Conservation (phyloP, 2,329 filamentous ascomycete species). For the Beauveria pseudobassiana region DNA sequence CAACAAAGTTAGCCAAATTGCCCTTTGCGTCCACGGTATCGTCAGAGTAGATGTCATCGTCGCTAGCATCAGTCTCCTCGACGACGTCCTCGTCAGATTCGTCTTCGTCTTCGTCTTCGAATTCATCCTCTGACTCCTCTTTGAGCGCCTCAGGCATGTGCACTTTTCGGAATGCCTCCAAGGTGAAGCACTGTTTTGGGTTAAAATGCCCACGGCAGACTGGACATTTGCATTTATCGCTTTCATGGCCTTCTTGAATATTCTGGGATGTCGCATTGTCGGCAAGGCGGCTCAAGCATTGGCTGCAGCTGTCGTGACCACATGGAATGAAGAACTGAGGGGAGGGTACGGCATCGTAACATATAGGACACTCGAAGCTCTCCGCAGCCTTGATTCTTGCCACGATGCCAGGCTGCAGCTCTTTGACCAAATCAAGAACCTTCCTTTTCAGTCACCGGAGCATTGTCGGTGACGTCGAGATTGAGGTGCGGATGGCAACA, state of each 20-base stretch:
- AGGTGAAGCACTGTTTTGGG: conserved; percentile 64
- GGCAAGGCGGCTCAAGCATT: conserved; percentile 65
- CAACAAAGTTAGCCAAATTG: conserved; percentile 27
- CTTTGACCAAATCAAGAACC: conserved; percentile 55
- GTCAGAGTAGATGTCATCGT: conserved; percentile 21
- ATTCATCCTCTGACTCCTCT: conserved; percentile 28
- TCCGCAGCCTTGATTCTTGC: conserved; percentile 52
- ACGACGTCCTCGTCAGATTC: conserved; percentile 18
- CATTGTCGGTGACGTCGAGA: conserved; percentile 27
- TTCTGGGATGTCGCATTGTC: conserved; percentile 49
- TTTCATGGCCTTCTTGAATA: conserved; percentile 54
- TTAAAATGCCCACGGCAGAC: conserved; percentile 64
- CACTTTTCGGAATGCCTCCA: conserved; percentile 63
- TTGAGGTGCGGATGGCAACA: conserved; percentile 31
- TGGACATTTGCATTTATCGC: conserved; percentile 57
- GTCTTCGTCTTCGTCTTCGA: conserved; percentile 22
- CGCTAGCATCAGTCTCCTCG: conserved; percentile 18
- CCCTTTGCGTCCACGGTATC: conserved; percentile 25
- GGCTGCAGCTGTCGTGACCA: conserved; percentile 70
- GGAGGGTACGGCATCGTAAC: conserved; percentile 67
- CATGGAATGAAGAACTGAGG: conserved; percentile 75
- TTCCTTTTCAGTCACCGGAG: conserved; percentile 39
- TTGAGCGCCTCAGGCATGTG: conserved; percentile 51
- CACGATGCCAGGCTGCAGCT: conserved; percentile 53
- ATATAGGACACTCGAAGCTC: conserved; percentile 74